Percentiles rank a stretch among this genome's conserved stretches.
These are phyloP conservation scores for Blastobotrys illinoisensis DNA, from an alignment of 1,139 yeast species.

Conservation along the genomic window DNA sequence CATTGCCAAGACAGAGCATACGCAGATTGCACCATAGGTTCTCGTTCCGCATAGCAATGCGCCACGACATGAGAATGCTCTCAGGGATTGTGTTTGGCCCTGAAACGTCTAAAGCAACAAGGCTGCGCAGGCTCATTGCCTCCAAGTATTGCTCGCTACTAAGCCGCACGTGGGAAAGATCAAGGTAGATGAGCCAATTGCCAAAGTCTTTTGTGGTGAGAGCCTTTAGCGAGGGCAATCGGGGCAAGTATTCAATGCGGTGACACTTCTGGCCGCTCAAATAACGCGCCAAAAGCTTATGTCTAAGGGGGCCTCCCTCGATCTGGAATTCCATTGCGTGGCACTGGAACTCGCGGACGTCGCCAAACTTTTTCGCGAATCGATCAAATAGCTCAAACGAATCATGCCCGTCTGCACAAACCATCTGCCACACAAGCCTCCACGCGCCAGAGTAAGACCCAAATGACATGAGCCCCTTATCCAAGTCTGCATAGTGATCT, in stretches of 20 bases:
- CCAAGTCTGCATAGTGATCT: conserved; percentile 10
- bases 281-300: not conserved
- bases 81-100: conserved; percentile 9
- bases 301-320: not conserved
- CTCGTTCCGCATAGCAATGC: conserved; percentile 19
- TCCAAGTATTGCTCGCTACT: conserved; percentile 13
- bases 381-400: conserved; percentile 22
- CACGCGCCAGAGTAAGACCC: conserved; percentile 22
- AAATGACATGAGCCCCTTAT: conserved; percentile 8
- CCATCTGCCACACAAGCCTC: conserved; percentile 23
- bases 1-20: conserved; percentile 17
- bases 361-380: conserved; percentile 21
- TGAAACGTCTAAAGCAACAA: conserved; percentile 23
- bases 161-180: conserved; percentile 14
- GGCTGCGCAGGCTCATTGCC: conserved; percentile 15
- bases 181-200: conserved; percentile 17
- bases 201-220: not conserved
- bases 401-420: conserved; percentile 22
- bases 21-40: conserved; percentile 16
- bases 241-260: conserved; percentile 7
- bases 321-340: conserved; percentile 12
- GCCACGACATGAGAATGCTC: conserved; percentile 20
- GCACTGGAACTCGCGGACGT: conserved; percentile 18
- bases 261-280: not conserved
- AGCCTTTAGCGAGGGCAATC: not conserved